phyloP scores from a whole-genome alignment of 2,329 filamentous ascomycete species.

The Coniochaeta hoffmannii region DNA sequence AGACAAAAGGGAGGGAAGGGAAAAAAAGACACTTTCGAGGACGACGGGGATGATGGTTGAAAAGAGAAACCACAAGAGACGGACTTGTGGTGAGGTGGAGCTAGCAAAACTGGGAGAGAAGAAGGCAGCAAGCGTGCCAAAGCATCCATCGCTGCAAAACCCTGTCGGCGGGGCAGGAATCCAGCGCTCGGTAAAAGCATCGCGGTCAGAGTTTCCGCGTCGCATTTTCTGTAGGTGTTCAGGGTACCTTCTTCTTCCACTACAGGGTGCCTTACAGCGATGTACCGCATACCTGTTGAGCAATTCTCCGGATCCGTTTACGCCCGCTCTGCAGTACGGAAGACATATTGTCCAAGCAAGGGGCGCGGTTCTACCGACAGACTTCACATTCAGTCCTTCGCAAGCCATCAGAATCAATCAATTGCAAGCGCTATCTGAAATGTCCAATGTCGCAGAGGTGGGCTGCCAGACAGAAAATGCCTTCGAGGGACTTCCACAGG shows the following conservation, averaged over 20 bases:
- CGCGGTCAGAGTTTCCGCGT: not conserved
- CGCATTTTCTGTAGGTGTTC: not conserved
- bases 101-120: constrained; percentile 17
- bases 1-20: constrained; percentile 15
- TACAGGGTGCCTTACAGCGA: not conserved
- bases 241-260: not conserved
- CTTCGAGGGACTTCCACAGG: not conserved
- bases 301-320: not conserved
- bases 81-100: constrained; percentile 17
- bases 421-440: not conserved
- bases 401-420: not conserved
- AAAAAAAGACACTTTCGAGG: constrained; percentile 12
- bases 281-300: not conserved
- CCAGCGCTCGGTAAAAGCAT: not conserved
- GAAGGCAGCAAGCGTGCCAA: constrained; percentile 22
- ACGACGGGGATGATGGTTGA: constrained; percentile 7
- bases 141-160: constrained; percentile 18
- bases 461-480: not conserved
- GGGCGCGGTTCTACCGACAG: not conserved
- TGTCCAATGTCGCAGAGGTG: not conserved
- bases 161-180: constrained; percentile 6
- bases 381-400: not conserved
- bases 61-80: too few species aligned
- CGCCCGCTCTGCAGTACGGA: not conserved
- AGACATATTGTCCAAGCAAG: not conserved